phyloP scores from a whole-genome alignment of 441 rosid genomes.

The Pelargonium myrrhifolium region DNA sequence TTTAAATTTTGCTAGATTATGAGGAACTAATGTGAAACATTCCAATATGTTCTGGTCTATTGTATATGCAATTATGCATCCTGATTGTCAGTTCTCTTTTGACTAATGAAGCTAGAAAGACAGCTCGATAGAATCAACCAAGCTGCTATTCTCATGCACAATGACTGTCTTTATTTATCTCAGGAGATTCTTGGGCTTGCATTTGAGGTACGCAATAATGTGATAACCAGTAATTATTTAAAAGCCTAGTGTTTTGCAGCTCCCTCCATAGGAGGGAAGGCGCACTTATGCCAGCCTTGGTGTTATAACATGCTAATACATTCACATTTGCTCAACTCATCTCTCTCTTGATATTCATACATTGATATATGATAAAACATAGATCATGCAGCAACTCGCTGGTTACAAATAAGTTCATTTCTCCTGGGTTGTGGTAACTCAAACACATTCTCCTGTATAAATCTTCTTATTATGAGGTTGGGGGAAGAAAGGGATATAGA shows the following conservation, averaged over 20 bases:
- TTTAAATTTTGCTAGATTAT: constrained; percentile 13
- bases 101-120: constrained; percentile 77
- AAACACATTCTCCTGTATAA: not conserved
- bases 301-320: not conserved
- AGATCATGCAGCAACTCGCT: not conserved
- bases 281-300: not conserved
- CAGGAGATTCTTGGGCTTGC: constrained; percentile 85
- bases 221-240: not conserved
- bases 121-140: constrained; percentile 87
- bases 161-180: constrained; percentile 77
- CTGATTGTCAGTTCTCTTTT: constrained; percentile 22
- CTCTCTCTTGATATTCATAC: not conserved
- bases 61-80: constrained; percentile 4
- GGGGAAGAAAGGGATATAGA: not conserved
- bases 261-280: constrained; percentile 1
- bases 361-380: not conserved
- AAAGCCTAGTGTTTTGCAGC: not conserved
- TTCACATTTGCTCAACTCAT: not conserved
- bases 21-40: not conserved
- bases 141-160: constrained; percentile 88
- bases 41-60: constrained; percentile 4
- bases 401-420: not conserved
- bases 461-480: not conserved
- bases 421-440: not conserved
- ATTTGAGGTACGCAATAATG: constrained; percentile 58